Evolutionary conservation across 306 rosid species (phyloP).

Genomic region (Styphnolobium japonicum): DNA sequence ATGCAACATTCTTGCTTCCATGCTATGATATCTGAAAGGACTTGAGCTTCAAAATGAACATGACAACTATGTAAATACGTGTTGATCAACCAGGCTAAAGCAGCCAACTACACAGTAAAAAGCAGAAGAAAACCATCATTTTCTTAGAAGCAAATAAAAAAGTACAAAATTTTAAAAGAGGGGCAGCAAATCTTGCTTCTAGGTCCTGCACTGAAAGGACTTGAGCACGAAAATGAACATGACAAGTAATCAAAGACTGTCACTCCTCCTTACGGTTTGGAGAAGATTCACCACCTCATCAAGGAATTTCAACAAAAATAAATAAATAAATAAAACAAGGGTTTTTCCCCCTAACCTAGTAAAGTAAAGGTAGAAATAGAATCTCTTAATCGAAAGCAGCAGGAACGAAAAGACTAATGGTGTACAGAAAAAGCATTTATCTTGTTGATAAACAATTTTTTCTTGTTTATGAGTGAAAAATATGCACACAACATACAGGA

Average conservation of each 20-base stretch:
- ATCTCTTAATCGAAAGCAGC: background rate
- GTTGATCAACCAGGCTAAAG: constrained; percentile 14
- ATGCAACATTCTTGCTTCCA: constrained; percentile 28
- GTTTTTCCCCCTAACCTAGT: background rate
- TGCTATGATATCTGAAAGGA: constrained; percentile 22
- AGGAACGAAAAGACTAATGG: background rate
- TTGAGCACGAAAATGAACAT: constrained; percentile 5
- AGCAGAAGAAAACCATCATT: background rate
- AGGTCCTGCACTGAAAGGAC: constrained; percentile 30
- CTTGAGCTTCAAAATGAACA: constrained; percentile 20
- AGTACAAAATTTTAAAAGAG: constrained; percentile 2
- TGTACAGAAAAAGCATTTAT: background rate
- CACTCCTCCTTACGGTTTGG: constrained; percentile 4
- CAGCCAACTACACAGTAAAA: background rate
- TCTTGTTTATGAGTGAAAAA: background rate
- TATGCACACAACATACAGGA: background rate
- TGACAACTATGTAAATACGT: constrained; percentile 25
- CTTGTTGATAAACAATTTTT: background rate
- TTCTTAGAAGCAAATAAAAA: background rate
- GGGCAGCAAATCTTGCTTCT: background rate
- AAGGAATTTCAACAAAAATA: background rate
- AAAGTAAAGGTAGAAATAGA: too few species aligned
- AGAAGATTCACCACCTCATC: background rate
- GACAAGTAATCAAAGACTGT: constrained; percentile 30
- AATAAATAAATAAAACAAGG: background rate